Conservation (phyloP, 495 filamentous ascomycete genomes). For the Hypoxylon subgilvum region DNA sequence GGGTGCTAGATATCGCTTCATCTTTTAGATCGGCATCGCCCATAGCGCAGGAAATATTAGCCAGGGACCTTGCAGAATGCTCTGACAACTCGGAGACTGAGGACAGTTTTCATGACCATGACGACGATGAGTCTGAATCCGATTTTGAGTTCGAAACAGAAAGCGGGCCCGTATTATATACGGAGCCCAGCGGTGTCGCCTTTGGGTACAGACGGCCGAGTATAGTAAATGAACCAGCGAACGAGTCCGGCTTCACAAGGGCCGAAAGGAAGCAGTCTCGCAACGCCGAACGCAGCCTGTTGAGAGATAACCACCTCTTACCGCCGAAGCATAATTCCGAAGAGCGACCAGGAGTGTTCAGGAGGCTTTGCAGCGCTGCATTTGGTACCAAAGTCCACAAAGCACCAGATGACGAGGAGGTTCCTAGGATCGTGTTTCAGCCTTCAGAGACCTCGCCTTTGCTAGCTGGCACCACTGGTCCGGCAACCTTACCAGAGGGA, state of each 20-base stretch:
- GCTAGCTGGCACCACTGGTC: conserved; percentile 26
- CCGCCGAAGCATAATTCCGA: conserved; percentile 62
- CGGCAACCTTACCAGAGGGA: conserved; percentile 37
- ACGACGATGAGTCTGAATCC: conserved; percentile 57
- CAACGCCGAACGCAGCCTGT: conserved; percentile 73
- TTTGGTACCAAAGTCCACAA: conserved; percentile 54
- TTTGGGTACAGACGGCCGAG: conserved; percentile 62
- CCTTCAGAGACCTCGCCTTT: conserved; percentile 52
- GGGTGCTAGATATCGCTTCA: conserved; percentile 37
- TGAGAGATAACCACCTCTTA: conserved; percentile 79
- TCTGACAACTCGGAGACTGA: conserved; percentile 55
- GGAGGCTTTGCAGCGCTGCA: conserved; percentile 46
- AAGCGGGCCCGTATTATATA: conserved; percentile 71
- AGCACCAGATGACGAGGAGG: conserved; percentile 41
- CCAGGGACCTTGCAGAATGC: conserved; percentile 69
- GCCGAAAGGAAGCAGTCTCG: conserved; percentile 68
- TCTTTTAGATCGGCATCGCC: conserved; percentile 65
- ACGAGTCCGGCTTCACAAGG: conserved; percentile 60
- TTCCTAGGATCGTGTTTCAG: conserved; percentile 35
- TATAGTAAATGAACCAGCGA: conserved; percentile 49
- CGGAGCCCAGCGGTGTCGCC: conserved; percentile 68
- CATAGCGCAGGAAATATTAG: conserved; percentile 71
- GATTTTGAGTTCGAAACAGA: conserved; percentile 42
- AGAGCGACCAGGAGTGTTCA: conserved; percentile 24
- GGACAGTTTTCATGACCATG: conserved; percentile 51